These are phyloP conservation scores for Pythium scleroteichum DNA, from an alignment of 352 stramenopile genomes.

Conservation along the genomic window DNA sequence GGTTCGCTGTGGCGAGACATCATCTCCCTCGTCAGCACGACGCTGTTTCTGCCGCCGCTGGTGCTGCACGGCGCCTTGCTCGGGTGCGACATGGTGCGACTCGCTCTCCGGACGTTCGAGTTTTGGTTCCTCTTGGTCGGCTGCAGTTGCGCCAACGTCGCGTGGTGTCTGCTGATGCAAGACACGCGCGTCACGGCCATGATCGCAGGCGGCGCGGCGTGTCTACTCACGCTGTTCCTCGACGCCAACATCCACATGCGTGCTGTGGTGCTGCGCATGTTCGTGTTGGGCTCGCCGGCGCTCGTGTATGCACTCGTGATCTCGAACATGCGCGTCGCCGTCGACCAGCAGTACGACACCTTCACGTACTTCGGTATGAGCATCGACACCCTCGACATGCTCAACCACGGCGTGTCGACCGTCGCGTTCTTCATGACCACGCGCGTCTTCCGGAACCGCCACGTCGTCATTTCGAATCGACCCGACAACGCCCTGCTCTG, in stretches of 20 bases:
- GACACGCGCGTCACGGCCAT: slow-evolving; percentile 1
- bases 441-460: neutral
- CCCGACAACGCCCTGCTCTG: neutral
- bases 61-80: neutral
- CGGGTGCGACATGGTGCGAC: neutral
- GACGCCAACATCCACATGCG: slow-evolving; percentile 8
- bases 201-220: neutral
- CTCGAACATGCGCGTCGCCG: neutral
- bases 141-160: neutral
- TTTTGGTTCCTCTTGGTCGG: neutral
- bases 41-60: no score
- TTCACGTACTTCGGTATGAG: neutral
- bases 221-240: neutral
- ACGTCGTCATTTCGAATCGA: slow-evolving; percentile 4
- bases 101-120: neutral
- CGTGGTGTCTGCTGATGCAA: slow-evolving; percentile 3
- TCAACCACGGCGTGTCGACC: neutral
- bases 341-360: neutral
- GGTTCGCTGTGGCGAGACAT: no score
- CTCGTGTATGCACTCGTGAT: neutral
- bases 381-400: neutral
- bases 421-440: slow-evolving; percentile 5
- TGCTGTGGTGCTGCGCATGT: neutral
- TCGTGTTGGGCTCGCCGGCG: neutral
- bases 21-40: no score